These are phyloP conservation scores for Stenogyne calaminthoides DNA, from an alignment of 305 asterid species.

Conservation along the genomic window DNA sequence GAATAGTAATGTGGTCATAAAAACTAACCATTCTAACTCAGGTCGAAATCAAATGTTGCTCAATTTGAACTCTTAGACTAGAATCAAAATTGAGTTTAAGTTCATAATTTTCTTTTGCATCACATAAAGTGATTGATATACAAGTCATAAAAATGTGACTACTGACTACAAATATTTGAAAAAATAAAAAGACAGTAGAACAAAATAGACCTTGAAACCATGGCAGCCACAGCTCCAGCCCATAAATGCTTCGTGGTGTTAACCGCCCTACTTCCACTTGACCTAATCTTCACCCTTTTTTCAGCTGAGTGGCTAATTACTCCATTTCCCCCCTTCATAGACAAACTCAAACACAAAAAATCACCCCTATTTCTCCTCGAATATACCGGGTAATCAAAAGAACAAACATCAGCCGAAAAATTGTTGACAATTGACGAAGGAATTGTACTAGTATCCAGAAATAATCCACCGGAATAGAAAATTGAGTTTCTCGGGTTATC, in stretches of 20 bases:
- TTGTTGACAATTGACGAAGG: constrained; percentile 43
- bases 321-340: constrained; percentile 46
- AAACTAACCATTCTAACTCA: neutral
- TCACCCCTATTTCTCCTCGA: constrained; percentile 37
- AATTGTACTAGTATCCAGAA: constrained; percentile 40
- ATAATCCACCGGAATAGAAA: constrained; percentile 51
- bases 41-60: neutral
- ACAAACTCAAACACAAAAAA: constrained; percentile 72
- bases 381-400: constrained; percentile 28
- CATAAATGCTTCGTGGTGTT: constrained; percentile 94
- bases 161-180: neutral
- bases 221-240: constrained; percentile 97
- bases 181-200: neutral
- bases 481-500: constrained; percentile 23
- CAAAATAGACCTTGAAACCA: constrained; percentile 80
- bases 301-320: constrained; percentile 32
- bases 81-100: constrained; percentile 3
- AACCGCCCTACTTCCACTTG: constrained; percentile 67
- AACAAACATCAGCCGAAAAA: constrained; percentile 38
- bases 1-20: neutral
- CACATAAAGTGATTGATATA: neutral
- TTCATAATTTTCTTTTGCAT: neutral
- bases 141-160: neutral
- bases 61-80: neutral
- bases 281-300: constrained; percentile 34